Evolutionary conservation across 345 rosid species (phyloP).

Genomic region (Mangifera indica): DNA sequence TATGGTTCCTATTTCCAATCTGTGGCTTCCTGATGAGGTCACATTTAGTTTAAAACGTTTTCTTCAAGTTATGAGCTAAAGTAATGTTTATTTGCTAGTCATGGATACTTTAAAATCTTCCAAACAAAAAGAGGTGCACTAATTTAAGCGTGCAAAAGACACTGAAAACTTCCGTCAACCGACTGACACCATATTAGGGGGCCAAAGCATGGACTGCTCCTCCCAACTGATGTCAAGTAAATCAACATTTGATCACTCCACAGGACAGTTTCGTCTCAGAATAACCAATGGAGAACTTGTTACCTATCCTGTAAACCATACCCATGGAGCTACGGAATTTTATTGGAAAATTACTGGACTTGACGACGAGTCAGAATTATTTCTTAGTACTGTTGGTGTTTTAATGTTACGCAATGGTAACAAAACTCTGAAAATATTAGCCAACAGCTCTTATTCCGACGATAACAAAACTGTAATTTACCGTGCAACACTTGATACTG

Average conservation of each 20-base stretch:
- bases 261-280: background rate
- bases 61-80: too few species aligned
- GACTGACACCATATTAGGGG: background rate
- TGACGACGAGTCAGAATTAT: background rate
- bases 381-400: background rate
- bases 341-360: background rate
- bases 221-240: background rate
- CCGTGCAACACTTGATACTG: constrained; percentile 23
- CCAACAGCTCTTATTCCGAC: background rate
- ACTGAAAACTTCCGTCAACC: too few species aligned
- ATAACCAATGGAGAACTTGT: background rate
- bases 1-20: too few species aligned
- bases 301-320: background rate
- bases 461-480: background rate
- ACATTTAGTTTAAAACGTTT: too few species aligned
- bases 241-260: background rate
- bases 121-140: too few species aligned
- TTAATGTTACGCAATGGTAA: background rate
- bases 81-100: too few species aligned
- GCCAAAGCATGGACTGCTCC: background rate
- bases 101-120: too few species aligned
- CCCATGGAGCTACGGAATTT: background rate
- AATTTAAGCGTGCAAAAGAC: too few species aligned
- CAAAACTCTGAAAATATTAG: background rate
- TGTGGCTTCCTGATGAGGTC: too few species aligned